These are phyloP conservation scores for Datura wrightii DNA, from an alignment of 257 asterid species.

Conservation along the genomic window DNA sequence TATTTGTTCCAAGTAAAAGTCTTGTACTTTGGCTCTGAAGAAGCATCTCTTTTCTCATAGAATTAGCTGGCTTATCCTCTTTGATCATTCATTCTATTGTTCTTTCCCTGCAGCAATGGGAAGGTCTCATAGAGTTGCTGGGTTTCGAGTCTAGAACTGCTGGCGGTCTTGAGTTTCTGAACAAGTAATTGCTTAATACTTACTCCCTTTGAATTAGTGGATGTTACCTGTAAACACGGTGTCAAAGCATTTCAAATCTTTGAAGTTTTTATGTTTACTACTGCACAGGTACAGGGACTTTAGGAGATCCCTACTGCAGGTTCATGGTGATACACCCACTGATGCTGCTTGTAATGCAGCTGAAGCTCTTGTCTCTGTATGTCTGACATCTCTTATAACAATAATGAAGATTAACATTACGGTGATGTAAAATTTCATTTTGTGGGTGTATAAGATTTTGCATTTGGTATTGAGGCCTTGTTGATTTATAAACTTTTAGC, in stretches of 20 bases:
- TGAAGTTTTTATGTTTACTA: conserved; percentile 19
- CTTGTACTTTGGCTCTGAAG: background rate
- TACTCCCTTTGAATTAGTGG: conserved; percentile 19
- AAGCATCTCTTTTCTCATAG: conserved; percentile 9
- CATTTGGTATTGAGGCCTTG: conserved; percentile 10
- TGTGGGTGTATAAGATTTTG: background rate
- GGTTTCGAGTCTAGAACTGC: conserved; percentile 78
- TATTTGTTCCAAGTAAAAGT: background rate
- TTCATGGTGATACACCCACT: conserved; percentile 56
- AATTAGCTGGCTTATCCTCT: background rate
- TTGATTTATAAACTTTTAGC: background rate
- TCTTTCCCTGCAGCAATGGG: conserved; percentile 80
- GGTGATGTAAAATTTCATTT: background rate
- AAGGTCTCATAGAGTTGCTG: conserved; percentile 87
- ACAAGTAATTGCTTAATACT: conserved; percentile 53
- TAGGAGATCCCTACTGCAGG: conserved; percentile 80
- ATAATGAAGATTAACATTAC: conserved; percentile 31
- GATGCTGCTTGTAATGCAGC: conserved; percentile 80
- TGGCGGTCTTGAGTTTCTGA: conserved; percentile 92
- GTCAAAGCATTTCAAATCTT: background rate
- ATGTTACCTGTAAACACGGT: background rate
- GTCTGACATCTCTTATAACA: conserved; percentile 37
- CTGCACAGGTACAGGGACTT: conserved; percentile 84
- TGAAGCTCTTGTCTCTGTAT: conserved; percentile 77
- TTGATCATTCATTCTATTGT: conserved; percentile 21